Evolutionary conservation across 331 rosid species (phyloP).

Genomic region (Dryas integrifolia): DNA sequence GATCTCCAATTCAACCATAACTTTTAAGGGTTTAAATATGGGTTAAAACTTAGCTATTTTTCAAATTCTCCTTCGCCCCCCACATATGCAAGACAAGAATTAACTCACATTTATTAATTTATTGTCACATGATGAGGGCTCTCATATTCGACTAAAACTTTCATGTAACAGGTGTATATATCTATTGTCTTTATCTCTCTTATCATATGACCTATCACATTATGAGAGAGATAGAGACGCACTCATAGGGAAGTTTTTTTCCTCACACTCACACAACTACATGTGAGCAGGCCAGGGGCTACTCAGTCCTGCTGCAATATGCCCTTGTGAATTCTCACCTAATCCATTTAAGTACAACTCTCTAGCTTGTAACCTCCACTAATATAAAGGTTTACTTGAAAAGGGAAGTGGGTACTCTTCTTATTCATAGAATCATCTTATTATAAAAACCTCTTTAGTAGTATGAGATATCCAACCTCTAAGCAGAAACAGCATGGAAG

Average conservation of each 20-base stretch:
- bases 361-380: neutral
- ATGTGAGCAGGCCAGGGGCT: constrained; percentile 17
- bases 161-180: too few species aligned
- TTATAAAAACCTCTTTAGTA: neutral
- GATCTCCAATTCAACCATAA: too few species aligned
- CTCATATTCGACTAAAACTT: neutral
- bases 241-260: neutral
- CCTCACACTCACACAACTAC: neutral
- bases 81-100: neutral
- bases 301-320: neutral
- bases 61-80: too few species aligned
- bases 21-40: too few species aligned
- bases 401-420: neutral
- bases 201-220: too few species aligned
- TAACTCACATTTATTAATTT: neutral
- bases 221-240: too few species aligned
- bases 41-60: too few species aligned
- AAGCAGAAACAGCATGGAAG: neutral
- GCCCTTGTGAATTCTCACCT: constrained; percentile 15
- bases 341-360: neutral
- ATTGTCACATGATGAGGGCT: neutral
- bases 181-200: too few species aligned
- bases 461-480: neutral
- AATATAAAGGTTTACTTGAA: neutral
- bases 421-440: neutral